Evolutionary conservation across 208 protist species (phyloP).

Genomic region (Dictyostelium gargantuum): DNA sequence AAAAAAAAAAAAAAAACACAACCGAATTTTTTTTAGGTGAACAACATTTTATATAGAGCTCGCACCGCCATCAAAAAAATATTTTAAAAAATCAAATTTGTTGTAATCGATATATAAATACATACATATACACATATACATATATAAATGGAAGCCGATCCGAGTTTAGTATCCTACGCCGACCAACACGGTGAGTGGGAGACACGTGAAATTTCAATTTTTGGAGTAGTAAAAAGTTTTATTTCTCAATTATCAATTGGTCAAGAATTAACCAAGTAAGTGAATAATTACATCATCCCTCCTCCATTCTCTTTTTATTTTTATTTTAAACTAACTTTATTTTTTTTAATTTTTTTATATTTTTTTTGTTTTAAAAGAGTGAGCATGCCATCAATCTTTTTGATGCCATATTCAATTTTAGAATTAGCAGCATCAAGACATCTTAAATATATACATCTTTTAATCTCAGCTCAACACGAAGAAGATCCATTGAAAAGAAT

Average conservation of each 20-base stretch:
- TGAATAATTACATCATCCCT: background rate
- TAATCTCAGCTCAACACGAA: background rate
- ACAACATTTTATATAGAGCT: too few relatives aligned
- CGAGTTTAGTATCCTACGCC: conserved; percentile 7
- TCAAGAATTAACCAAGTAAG: conserved; percentile 62
- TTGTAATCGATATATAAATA: too few relatives aligned
- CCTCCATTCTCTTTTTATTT: background rate
- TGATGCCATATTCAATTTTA: conserved; percentile 61
- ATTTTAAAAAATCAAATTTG: too few relatives aligned
- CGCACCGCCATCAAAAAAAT: too few relatives aligned
- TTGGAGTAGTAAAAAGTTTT: conserved; percentile 60
- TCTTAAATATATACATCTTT: conserved; percentile 49
- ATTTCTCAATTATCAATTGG: conserved; percentile 57
- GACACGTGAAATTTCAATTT: conserved; percentile 49
- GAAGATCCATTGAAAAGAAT: conserved; percentile 51
- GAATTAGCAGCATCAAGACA: conserved; percentile 50
- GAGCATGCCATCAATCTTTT: conserved; percentile 60
- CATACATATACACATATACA: too few relatives aligned
- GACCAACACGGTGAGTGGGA: conserved; percentile 61
- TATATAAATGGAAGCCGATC: conserved; percentile 19
- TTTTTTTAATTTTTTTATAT: background rate
- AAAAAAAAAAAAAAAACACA: too few relatives aligned
- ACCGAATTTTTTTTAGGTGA: too few relatives aligned
- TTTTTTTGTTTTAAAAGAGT: conserved; percentile 14
- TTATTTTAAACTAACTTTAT: background rate